Conservation (phyloP, 495 filamentous ascomycete species). For the Trichoderma erinaceum region DNA sequence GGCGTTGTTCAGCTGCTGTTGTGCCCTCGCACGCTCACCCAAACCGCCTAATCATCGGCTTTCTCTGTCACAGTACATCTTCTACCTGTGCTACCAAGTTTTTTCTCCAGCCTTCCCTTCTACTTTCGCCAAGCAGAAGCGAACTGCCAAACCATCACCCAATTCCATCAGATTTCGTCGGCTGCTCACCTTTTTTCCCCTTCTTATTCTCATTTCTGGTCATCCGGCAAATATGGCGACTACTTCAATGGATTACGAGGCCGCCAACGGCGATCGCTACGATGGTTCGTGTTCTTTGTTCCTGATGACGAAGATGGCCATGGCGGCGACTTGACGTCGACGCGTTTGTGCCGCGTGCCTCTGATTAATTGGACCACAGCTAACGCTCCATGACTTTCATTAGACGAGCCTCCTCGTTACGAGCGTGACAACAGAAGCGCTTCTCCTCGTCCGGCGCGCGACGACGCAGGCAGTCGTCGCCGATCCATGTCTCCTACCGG, state of each 20-base stretch:
- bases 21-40: conserved; percentile 28
- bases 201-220: conserved; percentile 11
- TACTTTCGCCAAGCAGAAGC: conserved; percentile 12
- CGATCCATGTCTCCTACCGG: conserved; percentile 71
- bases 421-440: conserved; percentile 81
- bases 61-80: conserved; percentile 10
- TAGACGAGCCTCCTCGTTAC: conserved; percentile 73
- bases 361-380: not conserved
- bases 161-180: conserved; percentile 20
- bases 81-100: conserved; percentile 2
- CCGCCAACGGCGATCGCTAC: conserved; percentile 72
- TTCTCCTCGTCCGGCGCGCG: conserved; percentile 75
- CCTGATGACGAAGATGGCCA: not conserved
- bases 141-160: conserved; percentile 8
- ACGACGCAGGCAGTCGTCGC: conserved; percentile 57
- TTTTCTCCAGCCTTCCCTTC: conserved; percentile 19
- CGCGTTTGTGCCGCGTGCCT: conserved; percentile 4
- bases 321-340: conserved; percentile 2
- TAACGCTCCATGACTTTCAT: not conserved
- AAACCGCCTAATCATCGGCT: conserved; percentile 20
- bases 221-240: conserved; percentile 40
- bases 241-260: conserved; percentile 74
- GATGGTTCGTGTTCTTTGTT: conserved; percentile 51
- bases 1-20: not conserved
- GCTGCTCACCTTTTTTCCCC: not conserved